Conservation (phyloP, 345 rosid genomes). For the Pseudoturritis turrita region DNA sequence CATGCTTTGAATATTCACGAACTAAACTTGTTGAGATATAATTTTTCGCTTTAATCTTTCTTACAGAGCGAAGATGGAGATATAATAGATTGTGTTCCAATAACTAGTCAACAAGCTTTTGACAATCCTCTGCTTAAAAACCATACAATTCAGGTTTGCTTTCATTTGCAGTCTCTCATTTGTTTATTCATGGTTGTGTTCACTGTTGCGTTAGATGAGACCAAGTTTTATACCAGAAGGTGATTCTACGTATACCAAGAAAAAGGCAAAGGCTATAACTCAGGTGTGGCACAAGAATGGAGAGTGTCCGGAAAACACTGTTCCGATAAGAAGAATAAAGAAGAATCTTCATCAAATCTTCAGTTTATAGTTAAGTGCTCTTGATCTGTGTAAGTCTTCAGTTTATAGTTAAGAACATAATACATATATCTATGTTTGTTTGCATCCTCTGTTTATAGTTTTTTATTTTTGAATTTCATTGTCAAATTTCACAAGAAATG, state of each 20-base stretch:
- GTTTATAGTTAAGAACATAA: too few species aligned
- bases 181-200: not conserved
- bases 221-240: conserved; percentile 48
- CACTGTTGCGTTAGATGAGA: conserved; percentile 35
- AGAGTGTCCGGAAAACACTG: conserved; percentile 44
- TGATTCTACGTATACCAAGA: conserved; percentile 18
- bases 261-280: conserved; percentile 6
- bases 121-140: conserved; percentile 27
- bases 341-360: too few species aligned
- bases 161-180: not conserved
- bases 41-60: too few species aligned
- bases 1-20: not conserved
- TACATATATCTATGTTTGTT: too few species aligned
- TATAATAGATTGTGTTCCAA: conserved; percentile 21
- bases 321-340: conserved; percentile 50
- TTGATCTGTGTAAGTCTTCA: too few species aligned
- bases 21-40: not conserved
- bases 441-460: too few species aligned
- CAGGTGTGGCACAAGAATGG: too few species aligned
- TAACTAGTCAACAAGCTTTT: conserved; percentile 23
- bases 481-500: too few species aligned
- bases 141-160: conserved; percentile 26
- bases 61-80: conserved; percentile 26
- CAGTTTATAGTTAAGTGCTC: too few species aligned
- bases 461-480: too few species aligned